Percentiles rank a stretch among this genome's conserved stretches.
phyloP scores from a whole-genome alignment of 768 basidiomycete species.

The Suillus subluteus region DNA sequence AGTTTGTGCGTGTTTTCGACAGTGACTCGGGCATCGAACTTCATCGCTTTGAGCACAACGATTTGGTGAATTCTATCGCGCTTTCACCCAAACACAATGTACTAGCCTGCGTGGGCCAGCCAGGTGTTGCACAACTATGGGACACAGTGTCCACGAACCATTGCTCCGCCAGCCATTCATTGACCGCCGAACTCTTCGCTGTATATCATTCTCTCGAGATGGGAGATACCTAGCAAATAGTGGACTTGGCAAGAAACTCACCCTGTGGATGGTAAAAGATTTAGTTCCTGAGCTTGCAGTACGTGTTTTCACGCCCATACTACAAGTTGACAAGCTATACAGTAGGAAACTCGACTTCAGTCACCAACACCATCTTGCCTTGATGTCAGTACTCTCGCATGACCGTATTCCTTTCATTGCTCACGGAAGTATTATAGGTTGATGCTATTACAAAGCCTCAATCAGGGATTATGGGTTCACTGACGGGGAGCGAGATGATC shows the following conservation, averaged over 20 bases:
- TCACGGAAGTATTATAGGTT: neutral
- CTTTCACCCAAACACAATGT: conserved; percentile 2
- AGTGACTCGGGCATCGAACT: neutral
- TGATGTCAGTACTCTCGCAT: neutral
- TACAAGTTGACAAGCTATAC: neutral
- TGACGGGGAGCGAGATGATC: neutral
- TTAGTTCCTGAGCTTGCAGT: neutral
- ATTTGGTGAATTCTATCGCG: neutral
- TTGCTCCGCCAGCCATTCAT: neutral
- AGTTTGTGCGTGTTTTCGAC: conserved; percentile 1
- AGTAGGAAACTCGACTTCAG: neutral
- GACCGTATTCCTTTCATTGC: neutral
- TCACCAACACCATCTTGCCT: neutral
- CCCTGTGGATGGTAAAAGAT: neutral
- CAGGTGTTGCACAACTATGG: neutral
- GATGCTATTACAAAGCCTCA: neutral
- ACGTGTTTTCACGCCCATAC: neutral
- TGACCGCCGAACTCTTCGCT: neutral
- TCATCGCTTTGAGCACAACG: neutral
- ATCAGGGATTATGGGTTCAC: neutral
- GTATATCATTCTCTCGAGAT: neutral
- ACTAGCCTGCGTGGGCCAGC: conserved; percentile 3
- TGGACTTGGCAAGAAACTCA: neutral
- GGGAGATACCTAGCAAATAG: neutral
- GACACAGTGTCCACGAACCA: neutral